A percentile compares a stretch with the other conserved stretches of the same genome.
Conservation (phyloP, 140 eudicot species). For the Cichorium intybus region DNA sequence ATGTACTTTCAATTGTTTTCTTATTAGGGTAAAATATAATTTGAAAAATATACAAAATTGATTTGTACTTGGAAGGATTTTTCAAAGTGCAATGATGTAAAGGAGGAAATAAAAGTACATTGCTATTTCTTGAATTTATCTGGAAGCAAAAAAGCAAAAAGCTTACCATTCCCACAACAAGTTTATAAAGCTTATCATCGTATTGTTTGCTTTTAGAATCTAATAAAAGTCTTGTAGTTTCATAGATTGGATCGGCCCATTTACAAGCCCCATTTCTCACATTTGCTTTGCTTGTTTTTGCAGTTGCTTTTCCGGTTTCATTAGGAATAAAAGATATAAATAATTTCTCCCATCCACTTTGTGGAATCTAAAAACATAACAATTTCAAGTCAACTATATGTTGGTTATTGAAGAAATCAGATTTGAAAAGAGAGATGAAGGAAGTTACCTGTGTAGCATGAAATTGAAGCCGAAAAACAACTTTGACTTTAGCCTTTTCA, state of each 20-base stretch:
- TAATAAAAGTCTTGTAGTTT: constrained; percentile 89
- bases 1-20: too few relatives aligned
- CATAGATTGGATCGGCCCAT: constrained; percentile 99
- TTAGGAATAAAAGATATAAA: constrained; percentile 81
- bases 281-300: constrained; percentile 92
- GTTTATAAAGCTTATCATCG: constrained; percentile 85
- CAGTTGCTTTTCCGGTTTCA: constrained; percentile 81
- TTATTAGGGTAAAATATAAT: too few relatives aligned
- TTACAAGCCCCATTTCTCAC: constrained; percentile 91
- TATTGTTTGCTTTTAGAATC: constrained; percentile 73
- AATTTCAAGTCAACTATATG: neutral
- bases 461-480: constrained; percentile 92
- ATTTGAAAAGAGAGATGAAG: neutral
- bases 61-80: too few relatives aligned
- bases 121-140: too few relatives aligned
- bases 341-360: constrained; percentile 89
- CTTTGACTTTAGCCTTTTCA: constrained; percentile 97
- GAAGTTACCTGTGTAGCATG: constrained; percentile 84
- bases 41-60: too few relatives aligned
- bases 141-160: neutral
- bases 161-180: constrained; percentile 84
- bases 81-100: too few relatives aligned
- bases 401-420: neutral
- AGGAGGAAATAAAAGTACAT: neutral
- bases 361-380: constrained; percentile 70